phyloP scores from a whole-genome alignment of 768 basidiomycete genomes.

The Collybiopsis luxurians region DNA sequence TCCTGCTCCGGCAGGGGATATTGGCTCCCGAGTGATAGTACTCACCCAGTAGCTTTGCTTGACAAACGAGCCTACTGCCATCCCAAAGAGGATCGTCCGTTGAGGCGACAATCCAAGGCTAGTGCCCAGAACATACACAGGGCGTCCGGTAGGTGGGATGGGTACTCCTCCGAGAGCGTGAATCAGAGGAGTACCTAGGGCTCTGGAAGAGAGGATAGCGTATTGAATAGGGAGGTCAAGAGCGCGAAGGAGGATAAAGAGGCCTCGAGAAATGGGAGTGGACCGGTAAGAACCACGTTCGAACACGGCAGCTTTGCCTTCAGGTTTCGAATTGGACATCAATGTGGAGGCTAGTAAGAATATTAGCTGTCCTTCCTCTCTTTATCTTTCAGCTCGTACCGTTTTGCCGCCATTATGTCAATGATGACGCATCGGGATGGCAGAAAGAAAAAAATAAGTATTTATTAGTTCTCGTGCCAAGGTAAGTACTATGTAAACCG shows the following conservation, averaged over 20 bases:
- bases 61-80: neutral
- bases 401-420: too few species aligned
- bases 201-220: neutral
- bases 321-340: too few species aligned
- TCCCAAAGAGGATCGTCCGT: neutral
- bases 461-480: too few species aligned
- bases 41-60: neutral
- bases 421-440: too few species aligned
- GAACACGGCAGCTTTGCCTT: too few species aligned
- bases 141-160: neutral
- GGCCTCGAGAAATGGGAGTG: neutral
- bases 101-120: too few species aligned
- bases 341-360: too few species aligned
- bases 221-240: neutral
- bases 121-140: too few species aligned
- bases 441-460: too few species aligned
- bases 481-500: too few species aligned
- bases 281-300: neutral
- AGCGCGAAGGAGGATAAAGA: neutral
- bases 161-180: neutral
- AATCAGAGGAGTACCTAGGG: neutral
- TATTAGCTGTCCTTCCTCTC: too few species aligned
- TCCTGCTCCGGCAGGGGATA: constrained; percentile 4
- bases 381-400: too few species aligned
- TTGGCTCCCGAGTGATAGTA: neutral